Evolutionary conservation across 352 stramenopile genomes (phyloP), one percentile per base, ranked within the genome.

Genomic region (Phytopythium kandeliae): DNA sequence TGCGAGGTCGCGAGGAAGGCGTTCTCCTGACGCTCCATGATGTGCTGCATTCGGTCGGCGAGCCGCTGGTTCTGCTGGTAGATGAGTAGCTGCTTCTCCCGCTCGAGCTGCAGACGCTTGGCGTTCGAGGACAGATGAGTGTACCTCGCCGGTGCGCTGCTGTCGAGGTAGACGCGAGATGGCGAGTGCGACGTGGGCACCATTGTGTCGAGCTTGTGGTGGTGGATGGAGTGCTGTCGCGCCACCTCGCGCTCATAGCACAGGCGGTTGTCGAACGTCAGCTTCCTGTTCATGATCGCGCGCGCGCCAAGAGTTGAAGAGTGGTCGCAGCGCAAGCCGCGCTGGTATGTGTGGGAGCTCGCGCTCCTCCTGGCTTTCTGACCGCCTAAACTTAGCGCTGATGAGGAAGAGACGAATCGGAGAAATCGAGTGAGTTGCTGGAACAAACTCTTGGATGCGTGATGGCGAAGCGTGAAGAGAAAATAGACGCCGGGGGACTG

Each of bases 211-310:
- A 92, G 63, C 48, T 87, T 89, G 30, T 71, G 62, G 16, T 86
- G 71, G 62, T 89, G 80, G 17, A 88, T 55, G 6, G 67, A 65
- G 38, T 88, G 78, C 43, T 82, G 71, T 26, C 69, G 71, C 16
- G 62, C 58, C 30, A 92, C 76, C 51, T 88, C 71, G 47, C 80
- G 80, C 63, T 92, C 78, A 45, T 89, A 92, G 67, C 80, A 92
- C 31, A 92, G 63, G 12, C 74, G 80, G 48, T 92, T 92, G 59
- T 89, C 74, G 55, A 89, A 92, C 57, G 69, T 68, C 51, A 92
- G 67, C 55, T 64, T 82, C 55, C 66, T 77, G 68, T 92, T 92
- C 78, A 92, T 92, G 28, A 37, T 25, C 31, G 33, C 26, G 17
- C 31, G 15, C 31, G 31, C 31, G 7, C 6, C 7, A 11, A 15